These are phyloP conservation scores for Asterionellopsis glacialis DNA, from an alignment of 108 stramenopile species.

Conservation along the genomic window DNA sequence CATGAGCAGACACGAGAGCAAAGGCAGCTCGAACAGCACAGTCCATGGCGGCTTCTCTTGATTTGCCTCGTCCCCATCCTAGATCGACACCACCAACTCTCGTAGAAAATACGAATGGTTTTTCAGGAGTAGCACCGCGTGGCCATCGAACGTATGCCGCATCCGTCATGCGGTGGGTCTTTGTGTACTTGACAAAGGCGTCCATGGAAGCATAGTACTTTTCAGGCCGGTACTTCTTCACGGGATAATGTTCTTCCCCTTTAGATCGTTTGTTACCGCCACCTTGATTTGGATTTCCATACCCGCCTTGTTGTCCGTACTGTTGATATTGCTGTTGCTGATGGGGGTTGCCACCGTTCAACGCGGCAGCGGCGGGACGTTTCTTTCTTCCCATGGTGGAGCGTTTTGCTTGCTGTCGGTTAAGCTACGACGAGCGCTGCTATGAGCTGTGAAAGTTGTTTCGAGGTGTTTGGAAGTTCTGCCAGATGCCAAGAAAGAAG, in stretches of 20 bases:
- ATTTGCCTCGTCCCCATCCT: conserved; percentile 81
- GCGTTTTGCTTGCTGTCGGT: no score
- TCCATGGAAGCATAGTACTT: conserved; percentile 73
- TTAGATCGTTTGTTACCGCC: not conserved
- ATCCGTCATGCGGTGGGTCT: conserved; percentile 83
- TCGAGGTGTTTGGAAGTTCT: no score
- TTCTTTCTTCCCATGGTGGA: no score
- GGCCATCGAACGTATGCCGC: conserved; percentile 69
- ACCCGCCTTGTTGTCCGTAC: no score
- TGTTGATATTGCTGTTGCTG: no score
- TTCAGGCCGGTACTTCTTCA: conserved; percentile 82
- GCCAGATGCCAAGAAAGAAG: no score
- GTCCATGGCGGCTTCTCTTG: conserved; percentile 77
- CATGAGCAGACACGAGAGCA: conserved; percentile 76
- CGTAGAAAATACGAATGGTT: conserved; percentile 69
- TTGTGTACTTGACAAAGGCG: conserved; percentile 80
- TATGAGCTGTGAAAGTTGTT: no score
- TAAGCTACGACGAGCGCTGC: no score
- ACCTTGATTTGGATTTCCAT: no score
- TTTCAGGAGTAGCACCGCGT: conserved; percentile 59
- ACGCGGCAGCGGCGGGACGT: no score
- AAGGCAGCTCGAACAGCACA: conserved; percentile 77
- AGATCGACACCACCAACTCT: conserved; percentile 70
- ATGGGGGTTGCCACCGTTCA: no score
- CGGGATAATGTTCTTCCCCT: conserved; percentile 49